phyloP scores from a whole-genome alignment of 352 stramenopile species.

The Aphanomyces cochlioides region DNA sequence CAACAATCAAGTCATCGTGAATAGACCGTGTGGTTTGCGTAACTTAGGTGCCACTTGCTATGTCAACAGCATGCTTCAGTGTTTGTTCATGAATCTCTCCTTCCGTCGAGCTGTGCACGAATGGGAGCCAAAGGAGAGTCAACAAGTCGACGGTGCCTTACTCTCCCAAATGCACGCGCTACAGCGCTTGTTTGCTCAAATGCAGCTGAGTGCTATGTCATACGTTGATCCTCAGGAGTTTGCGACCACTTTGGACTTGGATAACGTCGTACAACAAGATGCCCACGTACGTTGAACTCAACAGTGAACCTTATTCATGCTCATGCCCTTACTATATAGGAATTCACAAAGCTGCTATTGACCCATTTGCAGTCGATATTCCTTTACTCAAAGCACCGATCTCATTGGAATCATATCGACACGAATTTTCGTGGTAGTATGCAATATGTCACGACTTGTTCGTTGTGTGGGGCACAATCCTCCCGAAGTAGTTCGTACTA shows the following conservation, averaged over 20 bases:
- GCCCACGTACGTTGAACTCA: constrained; percentile 49
- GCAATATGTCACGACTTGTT: constrained; percentile 80
- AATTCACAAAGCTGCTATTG: constrained; percentile 85
- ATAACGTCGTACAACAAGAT: constrained; percentile 84
- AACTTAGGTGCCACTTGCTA: constrained; percentile 88
- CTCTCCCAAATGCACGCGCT: constrained; percentile 56
- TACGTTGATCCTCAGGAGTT: constrained; percentile 79
- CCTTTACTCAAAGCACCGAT: constrained; percentile 48
- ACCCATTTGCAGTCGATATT: constrained; percentile 76
- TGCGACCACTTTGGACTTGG: constrained; percentile 65
- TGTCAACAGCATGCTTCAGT: constrained; percentile 85
- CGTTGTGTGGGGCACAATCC: constrained; percentile 64
- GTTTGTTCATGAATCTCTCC: constrained; percentile 62
- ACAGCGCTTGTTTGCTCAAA: constrained; percentile 77
- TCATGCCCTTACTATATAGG: constrained; percentile 39
- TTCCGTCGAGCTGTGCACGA: constrained; percentile 77
- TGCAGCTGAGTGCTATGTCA: constrained; percentile 71
- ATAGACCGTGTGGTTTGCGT: constrained; percentile 58
- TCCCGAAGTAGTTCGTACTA: constrained; percentile 66
- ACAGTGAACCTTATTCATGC: constrained; percentile 1
- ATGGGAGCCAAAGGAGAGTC: constrained; percentile 52
- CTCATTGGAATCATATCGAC: constrained; percentile 66
- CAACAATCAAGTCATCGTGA: constrained; percentile 16
- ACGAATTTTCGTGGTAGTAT: constrained; percentile 77
- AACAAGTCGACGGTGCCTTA: constrained; percentile 41